Percentiles rank a stretch among this genome's conserved stretches.
phyloP scores from a whole-genome alignment of 2,329 filamentous ascomycete genomes.

The Epichloe typhina region DNA sequence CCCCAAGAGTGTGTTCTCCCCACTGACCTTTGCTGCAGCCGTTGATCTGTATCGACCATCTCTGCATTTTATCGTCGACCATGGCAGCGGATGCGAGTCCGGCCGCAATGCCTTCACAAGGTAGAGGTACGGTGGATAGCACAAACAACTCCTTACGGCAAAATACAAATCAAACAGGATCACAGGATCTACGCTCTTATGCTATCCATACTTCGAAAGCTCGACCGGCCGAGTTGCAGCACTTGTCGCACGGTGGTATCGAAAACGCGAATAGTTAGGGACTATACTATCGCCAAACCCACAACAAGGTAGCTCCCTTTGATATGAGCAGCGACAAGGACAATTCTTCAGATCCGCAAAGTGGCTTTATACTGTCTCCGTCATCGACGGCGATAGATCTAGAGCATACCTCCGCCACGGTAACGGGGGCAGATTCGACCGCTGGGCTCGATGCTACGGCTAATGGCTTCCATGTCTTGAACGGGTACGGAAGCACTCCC shows the following conservation, averaged over 20 bases:
- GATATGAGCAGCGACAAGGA: constrained; percentile 1
- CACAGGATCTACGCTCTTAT: constrained; percentile 4
- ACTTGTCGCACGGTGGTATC: constrained; percentile 6
- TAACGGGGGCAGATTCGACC: not conserved
- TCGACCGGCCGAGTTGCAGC: constrained; percentile 12
- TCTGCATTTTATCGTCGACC: not conserved
- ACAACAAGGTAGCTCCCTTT: constrained; percentile 10
- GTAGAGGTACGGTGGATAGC: constrained; percentile 8
- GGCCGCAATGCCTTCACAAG: constrained; percentile 13
- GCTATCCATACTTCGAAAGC: constrained; percentile 14
- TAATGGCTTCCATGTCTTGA: not conserved
- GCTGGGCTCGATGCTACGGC: not conserved
- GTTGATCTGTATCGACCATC: not conserved
- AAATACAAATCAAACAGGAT: constrained; percentile 3
- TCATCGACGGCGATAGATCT: constrained; percentile 5
- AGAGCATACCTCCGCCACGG: not conserved
- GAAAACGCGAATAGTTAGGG: not conserved
- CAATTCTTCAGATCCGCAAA: not conserved
- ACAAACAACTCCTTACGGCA: constrained; percentile 11
- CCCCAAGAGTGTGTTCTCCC: not conserved
- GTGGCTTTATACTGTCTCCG: constrained; percentile 2
- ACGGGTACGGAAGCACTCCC: too few species aligned
- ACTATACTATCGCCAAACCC: constrained; percentile 1
- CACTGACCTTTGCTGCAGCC: not conserved
- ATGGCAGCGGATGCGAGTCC: constrained; percentile 9